These are phyloP conservation scores for Pezicula neosporulosa DNA, from an alignment of 2,329 filamentous ascomycete species.

Conservation along the genomic window DNA sequence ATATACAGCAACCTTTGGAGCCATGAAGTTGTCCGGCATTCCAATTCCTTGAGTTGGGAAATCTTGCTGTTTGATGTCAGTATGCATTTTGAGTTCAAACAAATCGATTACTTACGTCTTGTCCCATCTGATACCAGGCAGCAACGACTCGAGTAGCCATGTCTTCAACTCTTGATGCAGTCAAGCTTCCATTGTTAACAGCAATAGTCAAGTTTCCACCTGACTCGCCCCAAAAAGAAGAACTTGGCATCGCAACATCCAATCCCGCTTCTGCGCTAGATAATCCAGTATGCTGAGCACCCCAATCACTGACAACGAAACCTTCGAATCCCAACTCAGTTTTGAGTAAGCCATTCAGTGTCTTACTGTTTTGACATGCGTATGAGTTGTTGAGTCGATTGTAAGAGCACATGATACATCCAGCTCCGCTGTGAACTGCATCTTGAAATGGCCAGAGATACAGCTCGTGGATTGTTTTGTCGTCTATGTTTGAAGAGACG, in stretches of 20 bases:
- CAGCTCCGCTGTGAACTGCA: conserved; percentile 72
- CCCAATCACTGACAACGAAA: conserved; percentile 82
- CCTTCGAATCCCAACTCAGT: conserved; percentile 84
- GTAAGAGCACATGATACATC: conserved; percentile 79
- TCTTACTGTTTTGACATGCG: conserved; percentile 71
- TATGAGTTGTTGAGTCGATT: conserved; percentile 68
- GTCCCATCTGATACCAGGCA: conserved; percentile 55
- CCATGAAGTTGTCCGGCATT: conserved; percentile 44
- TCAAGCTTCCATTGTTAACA: conserved; percentile 53
- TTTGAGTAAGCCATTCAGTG: conserved; percentile 78
- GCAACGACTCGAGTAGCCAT: conserved; percentile 62
- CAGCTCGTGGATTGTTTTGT: conserved; percentile 70
- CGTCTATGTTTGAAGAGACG: conserved; percentile 69
- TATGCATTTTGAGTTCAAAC: neutral
- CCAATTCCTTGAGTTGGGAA: conserved; percentile 37
- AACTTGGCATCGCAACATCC: conserved; percentile 49
- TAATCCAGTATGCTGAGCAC: conserved; percentile 77
- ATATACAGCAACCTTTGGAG: conserved; percentile 50
- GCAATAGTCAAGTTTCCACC: conserved; percentile 42
- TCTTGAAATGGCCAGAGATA: conserved; percentile 87
- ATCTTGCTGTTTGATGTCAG: conserved; percentile 7
- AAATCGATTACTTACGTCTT: conserved; percentile 37
- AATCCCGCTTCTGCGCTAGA: conserved; percentile 74
- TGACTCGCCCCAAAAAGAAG: conserved; percentile 13
- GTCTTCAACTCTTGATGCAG: conserved; percentile 43